Percentiles rank a stretch among this genome's conserved stretches.
These are phyloP conservation scores for Ceratobasidium sp. DNA, from an alignment of 1,284 basidiomycete genomes.

Conservation along the genomic window DNA sequence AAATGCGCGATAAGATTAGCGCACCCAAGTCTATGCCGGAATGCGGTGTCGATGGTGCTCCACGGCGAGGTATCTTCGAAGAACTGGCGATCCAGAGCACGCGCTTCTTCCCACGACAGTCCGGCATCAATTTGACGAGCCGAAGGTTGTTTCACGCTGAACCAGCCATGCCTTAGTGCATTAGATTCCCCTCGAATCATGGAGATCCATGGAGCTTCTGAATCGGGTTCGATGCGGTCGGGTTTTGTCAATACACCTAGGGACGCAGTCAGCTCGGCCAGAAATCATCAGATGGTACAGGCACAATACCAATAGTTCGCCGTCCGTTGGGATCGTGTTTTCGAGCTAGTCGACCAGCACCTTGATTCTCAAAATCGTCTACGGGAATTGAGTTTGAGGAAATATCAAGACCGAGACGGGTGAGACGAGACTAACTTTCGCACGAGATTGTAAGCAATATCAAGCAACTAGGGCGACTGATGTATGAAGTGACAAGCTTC, in stretches of 20 bases:
- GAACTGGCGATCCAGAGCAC: conserved; percentile 74
- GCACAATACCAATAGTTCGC: conserved; percentile 73
- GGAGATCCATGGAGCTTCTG: conserved; percentile 71
- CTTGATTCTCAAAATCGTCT: conserved; percentile 86
- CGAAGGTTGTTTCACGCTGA: conserved; percentile 78
- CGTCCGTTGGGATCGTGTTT: conserved; percentile 70
- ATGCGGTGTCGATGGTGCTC: conserved; percentile 54
- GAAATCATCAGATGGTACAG: not conserved
- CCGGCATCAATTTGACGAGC: conserved; percentile 67
- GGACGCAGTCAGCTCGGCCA: not conserved
- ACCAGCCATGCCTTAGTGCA: conserved; percentile 74
- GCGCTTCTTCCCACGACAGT: conserved; percentile 72
- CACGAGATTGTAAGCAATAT: conserved; percentile 79
- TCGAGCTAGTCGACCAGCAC: conserved; percentile 71
- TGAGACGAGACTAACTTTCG: conserved; percentile 67
- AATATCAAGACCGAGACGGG: not conserved
- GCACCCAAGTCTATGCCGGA: conserved; percentile 25
- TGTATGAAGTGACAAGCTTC: conserved; percentile 70
- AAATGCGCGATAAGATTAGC: conserved; percentile 32
- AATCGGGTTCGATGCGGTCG: conserved; percentile 75
- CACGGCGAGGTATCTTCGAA: conserved; percentile 73
- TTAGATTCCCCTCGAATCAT: conserved; percentile 72
- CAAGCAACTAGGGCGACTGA: conserved; percentile 74
- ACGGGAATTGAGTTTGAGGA: conserved; percentile 2
- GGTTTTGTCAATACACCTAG: conserved; percentile 86